phyloP scores from a whole-genome alignment of 1,139 yeast species.

The Candida sojae region DNA sequence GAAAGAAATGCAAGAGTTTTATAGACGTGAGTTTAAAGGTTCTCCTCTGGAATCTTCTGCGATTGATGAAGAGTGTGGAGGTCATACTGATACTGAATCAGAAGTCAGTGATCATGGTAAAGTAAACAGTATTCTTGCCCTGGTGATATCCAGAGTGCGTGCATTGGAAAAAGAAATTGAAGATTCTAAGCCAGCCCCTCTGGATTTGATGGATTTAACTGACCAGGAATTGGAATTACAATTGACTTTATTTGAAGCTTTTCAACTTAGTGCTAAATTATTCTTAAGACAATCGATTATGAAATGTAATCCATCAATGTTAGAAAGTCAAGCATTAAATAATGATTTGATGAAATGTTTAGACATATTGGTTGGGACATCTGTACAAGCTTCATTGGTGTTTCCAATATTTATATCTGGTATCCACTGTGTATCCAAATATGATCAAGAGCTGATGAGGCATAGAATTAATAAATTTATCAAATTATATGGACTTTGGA shows the following conservation, averaged over 20 bases:
- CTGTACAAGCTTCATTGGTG: constrained; percentile 70
- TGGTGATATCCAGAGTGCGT: constrained; percentile 39
- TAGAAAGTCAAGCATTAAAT: constrained; percentile 63
- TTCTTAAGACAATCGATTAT: constrained; percentile 67
- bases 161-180: constrained; percentile 53
- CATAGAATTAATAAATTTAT: constrained; percentile 57
- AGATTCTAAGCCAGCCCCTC: constrained; percentile 53
- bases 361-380: constrained; percentile 63
- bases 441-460: constrained; percentile 53
- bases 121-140: constrained; percentile 22
- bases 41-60: background rate
- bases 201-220: constrained; percentile 48
- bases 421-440: constrained; percentile 56
- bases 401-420: constrained; percentile 82
- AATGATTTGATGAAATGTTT: constrained; percentile 57
- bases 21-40: constrained; percentile 13
- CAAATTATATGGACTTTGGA: constrained; percentile 66
- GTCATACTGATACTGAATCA: constrained; percentile 16
- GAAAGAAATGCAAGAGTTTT: constrained; percentile 22
- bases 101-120: constrained; percentile 29
- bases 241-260: constrained; percentile 68
- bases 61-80: constrained; percentile 9
- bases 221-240: constrained; percentile 65
- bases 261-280: constrained; percentile 68
- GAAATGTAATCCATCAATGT: constrained; percentile 59